Evolutionary conservation across 2,329 filamentous ascomycete species (phyloP), one percentile per base, ranked within the genome.

Genomic region (Lecanosticta acicola): DNA sequence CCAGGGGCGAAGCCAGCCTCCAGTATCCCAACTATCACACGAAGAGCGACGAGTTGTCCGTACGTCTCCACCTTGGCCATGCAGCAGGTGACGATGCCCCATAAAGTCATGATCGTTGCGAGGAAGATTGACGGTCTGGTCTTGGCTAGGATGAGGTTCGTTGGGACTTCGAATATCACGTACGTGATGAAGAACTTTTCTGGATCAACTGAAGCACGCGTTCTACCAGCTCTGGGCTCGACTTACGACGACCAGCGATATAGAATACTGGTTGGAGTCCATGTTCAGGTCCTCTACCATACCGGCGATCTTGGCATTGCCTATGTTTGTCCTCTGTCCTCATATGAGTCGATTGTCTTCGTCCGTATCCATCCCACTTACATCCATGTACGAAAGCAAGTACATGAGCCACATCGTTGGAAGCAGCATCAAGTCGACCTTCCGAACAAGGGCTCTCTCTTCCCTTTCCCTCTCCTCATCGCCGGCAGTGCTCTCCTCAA

Each of bases 1-100:
- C 77, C 78, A 0, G 78, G 77, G 37, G 73, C 76, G 38, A 78
- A 78, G 0, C 74, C 73, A 9, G 71, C 72, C 58, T 80, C 78
- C 33, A 78, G 71, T 0, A 78, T 58, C 37, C 78, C 78, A 21
- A 80, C 70, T 35, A 78, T 67, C 46, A 79, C 74, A 4, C 79
- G 70, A 0, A 81, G 64, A 2, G 70, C 70, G 16, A 79, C 63
- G 0, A 80, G 63, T 2, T 73, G 71, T 1, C 66, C 61, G 51
- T 73, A 78, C 38, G 58, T 70, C 4, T 74, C 62, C 35, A 74
- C 68, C 2, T 65, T 65, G 2, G 71, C 71, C 72, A 80, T 78
- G 46, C 72, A 67, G 45, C 73, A 74, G 5, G 58, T 58, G 7
- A 76, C 58, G 0, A 57, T 54, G 20, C 74, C 71, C 79, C 79